Percentiles rank a stretch among this genome's conserved stretches.
phyloP scores from a whole-genome alignment of 345 rosid species.

The Eucalyptus albens region DNA sequence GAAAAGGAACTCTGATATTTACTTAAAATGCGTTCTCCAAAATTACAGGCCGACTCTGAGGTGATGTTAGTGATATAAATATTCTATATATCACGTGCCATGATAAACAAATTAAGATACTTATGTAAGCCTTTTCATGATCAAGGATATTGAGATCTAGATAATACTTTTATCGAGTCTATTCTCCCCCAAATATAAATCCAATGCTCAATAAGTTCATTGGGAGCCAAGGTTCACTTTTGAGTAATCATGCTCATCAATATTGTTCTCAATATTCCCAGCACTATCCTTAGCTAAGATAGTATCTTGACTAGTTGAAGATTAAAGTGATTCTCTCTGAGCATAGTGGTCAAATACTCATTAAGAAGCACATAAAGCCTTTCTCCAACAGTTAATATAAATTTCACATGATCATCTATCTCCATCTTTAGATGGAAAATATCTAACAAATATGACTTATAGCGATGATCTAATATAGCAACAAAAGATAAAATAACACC shows the following conservation, averaged over 20 bases:
- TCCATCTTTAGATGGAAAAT: too few relatives aligned
- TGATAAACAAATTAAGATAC: neutral
- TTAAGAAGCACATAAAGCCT: too few relatives aligned
- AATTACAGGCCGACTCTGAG: neutral
- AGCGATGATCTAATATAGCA: fast-evolving
- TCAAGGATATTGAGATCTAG: too few relatives aligned
- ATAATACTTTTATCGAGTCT: neutral
- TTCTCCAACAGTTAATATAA: fast-evolving
- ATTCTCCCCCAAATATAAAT: neutral
- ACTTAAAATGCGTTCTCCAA: neutral
- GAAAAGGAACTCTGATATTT: neutral
- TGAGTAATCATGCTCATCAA: neutral
- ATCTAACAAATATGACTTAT: too few relatives aligned
- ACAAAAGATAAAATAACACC: too few relatives aligned
- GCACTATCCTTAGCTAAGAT: neutral
- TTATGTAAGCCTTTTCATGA: too few relatives aligned
- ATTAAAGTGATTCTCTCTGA: too few relatives aligned
- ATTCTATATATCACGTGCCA: neutral
- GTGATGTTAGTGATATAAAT: neutral
- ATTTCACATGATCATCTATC: too few relatives aligned
- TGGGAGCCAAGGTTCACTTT: neutral
- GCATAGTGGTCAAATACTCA: neutral
- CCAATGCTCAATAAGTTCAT: neutral
- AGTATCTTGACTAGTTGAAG: neutral
- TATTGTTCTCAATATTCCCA: neutral